Percentiles rank a stretch among this genome's conserved stretches.
Evolutionary conservation across 179 eudicot species (phyloP).

Genomic region (Amaranthus tricolor): DNA sequence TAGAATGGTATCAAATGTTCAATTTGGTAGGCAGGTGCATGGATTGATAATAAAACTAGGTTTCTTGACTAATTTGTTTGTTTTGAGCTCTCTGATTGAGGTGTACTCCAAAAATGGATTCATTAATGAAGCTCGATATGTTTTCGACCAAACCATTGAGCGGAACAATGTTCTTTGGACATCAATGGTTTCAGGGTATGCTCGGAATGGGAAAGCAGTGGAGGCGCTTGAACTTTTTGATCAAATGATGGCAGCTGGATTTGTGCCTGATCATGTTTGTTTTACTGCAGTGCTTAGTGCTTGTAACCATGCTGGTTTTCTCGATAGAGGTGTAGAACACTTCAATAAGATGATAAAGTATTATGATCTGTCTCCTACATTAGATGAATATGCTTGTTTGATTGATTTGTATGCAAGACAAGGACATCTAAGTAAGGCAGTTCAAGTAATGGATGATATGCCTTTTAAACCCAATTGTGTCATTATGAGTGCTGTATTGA

Average conservation of each 20-base stretch:
- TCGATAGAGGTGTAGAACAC: conserved; percentile 37
- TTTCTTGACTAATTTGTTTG: conserved; percentile 23
- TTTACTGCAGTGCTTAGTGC: conserved; percentile 42
- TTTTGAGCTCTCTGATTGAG: conserved; percentile 32
- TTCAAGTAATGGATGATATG: conserved; percentile 38
- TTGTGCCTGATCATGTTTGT: conserved; percentile 41
- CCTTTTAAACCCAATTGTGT: conserved; percentile 40
- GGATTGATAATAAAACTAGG: conserved; percentile 32
- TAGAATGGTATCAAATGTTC: conserved; percentile 29
- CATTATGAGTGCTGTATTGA: conserved; percentile 40
- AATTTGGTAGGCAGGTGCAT: conserved; percentile 35
- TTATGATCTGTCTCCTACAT: conserved; percentile 36
- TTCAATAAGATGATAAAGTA: conserved; percentile 38
- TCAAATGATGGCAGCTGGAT: conserved; percentile 24
- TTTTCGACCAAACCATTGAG: conserved; percentile 28
- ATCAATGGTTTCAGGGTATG: conserved; percentile 38
- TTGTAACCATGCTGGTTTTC: conserved; percentile 46
- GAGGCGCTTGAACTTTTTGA: conserved; percentile 44
- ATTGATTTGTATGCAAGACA: conserved; percentile 46
- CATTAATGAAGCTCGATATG: conserved; percentile 27
- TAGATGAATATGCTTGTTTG: conserved; percentile 45
- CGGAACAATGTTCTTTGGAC: conserved; percentile 35
- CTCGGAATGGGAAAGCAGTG: conserved; percentile 35
- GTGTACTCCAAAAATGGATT: conserved; percentile 38
- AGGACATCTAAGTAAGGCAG: conserved; percentile 36